Base-by-base conservation (phyloP, 1,284 basidiomycete species). In the Spongispora temasekensis region DNA sequence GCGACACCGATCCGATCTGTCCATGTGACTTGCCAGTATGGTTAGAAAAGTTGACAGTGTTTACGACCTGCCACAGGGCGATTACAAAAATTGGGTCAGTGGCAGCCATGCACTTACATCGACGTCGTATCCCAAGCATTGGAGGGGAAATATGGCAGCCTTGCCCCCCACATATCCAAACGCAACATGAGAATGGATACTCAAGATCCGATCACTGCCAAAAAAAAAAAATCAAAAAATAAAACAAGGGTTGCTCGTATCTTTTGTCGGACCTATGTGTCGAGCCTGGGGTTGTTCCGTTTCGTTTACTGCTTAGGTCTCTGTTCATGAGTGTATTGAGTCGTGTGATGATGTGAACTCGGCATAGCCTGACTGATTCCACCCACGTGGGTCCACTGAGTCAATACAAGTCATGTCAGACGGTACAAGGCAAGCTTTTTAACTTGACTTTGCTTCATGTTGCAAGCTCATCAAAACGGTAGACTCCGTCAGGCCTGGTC, bases 111-210 rank as follows among this genome's bases (percentile, higher is more conserved):
- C 9, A n/a, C 82, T 85, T 85, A 94, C 94, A 79, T 99, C 97
- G 44, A 98, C 95, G 67, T 99, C 95, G 78, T 93, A 98, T 27
- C 95, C 97, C 50, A 98, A 84, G 62, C 94, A 89, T 76, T 98
- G 96, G 17, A 98, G 83, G 0, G 97, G 96, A 71, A 99, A 98
- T 0, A 94, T 91, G 0, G 97, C 97, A 3, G 96, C 94, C 83
- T 96, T 95, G 68, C 85, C 85, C 69, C 96, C 96, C n/a, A 97
- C 97, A 72, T 97, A 98, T 59, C 97, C 97, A 65, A 90, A 94
- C 2, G 92, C 88, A 60, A 98, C 97, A 70, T 99, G 97, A 1
- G 92, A 94, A 72, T 98, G 97, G 53, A 98, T 86, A 72, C 90
- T 91, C 34, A 93, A 76, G n/a, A 93, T 80, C 48, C 88, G 79